phyloP scores from a whole-genome alignment of 306 rosid genomes.

The Malus fusca region DNA sequence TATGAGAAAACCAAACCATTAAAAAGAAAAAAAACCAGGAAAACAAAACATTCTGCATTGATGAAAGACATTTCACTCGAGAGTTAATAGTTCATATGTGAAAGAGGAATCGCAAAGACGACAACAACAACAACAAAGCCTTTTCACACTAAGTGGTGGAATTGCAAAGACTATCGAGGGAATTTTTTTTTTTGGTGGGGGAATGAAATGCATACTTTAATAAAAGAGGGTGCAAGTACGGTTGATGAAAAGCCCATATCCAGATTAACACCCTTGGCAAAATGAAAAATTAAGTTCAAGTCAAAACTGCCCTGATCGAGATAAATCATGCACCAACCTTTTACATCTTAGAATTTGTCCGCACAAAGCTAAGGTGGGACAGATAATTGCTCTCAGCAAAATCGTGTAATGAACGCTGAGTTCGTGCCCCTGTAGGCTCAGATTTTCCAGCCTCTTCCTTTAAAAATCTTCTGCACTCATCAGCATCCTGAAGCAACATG shows the following conservation, averaged over 20 bases:
- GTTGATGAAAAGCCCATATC: background rate
- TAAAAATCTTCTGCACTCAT: slow-evolving; percentile 46
- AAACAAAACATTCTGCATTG: too few relatives aligned
- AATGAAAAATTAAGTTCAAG: background rate
- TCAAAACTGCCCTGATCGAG: background rate
- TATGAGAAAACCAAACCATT: too few relatives aligned
- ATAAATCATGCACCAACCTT: slow-evolving; percentile 32
- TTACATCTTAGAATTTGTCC: slow-evolving; percentile 29
- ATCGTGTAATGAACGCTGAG: slow-evolving; percentile 72
- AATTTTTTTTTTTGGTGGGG: too few relatives aligned
- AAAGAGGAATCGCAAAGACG: too few relatives aligned
- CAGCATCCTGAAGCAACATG: slow-evolving; percentile 53
- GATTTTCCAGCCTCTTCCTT: slow-evolving; percentile 41
- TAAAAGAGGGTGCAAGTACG: background rate
- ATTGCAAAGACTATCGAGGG: too few relatives aligned
- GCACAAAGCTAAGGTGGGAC: slow-evolving; percentile 56
- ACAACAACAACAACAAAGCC: too few relatives aligned
- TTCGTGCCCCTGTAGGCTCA: slow-evolving; percentile 56
- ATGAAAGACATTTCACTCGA: too few relatives aligned
- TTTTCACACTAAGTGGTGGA: too few relatives aligned
- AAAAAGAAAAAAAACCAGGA: too few relatives aligned
- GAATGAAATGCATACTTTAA: too few relatives aligned
- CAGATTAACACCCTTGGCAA: background rate
- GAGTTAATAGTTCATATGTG: too few relatives aligned
- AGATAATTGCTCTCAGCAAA: slow-evolving; percentile 83